A percentile compares a stretch with the other conserved stretches of the same genome.
These are phyloP conservation scores for Pistacia integerrima DNA, from an alignment of 345 rosid genomes.

Conservation along the genomic window DNA sequence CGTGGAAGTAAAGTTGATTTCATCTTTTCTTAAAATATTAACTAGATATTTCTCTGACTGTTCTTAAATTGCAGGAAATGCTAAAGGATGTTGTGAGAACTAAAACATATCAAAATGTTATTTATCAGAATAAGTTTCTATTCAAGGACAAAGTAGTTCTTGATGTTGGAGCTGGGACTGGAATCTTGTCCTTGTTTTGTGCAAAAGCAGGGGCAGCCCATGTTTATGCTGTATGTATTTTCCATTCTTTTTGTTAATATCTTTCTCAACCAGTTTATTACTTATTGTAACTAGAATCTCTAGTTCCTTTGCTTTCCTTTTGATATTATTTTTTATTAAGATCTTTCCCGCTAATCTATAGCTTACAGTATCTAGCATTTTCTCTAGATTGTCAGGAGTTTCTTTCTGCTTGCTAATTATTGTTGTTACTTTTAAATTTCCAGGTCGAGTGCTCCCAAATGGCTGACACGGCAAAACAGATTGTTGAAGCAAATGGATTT, in stretches of 20 bases:
- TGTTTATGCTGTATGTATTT: constrained; percentile 77
- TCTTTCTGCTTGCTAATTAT: no score
- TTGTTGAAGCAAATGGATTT: constrained; percentile 77
- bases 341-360: no score
- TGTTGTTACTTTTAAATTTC: constrained; percentile 13
- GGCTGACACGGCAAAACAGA: constrained; percentile 94
- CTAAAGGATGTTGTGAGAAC: constrained; percentile 94
- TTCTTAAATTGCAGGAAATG: constrained; percentile 78
- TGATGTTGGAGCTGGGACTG: constrained; percentile 99
- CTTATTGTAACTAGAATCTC: no score
- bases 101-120: constrained; percentile 92
- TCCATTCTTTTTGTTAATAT: not conserved
- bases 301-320: no score
- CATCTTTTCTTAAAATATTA: not conserved
- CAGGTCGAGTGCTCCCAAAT: constrained; percentile 94
- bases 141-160: constrained; percentile 89
- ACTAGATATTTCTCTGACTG: constrained; percentile 2
- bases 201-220: constrained; percentile 96
- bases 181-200: constrained; percentile 92
- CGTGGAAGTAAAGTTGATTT: not conserved
- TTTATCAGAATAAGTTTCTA: constrained; percentile 87
- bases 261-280: not conserved
- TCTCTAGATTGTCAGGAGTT: no score
- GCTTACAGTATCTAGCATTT: no score
- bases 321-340: no score